Evolutionary conservation across 108 stramenopile species (phyloP), one percentile per base, ranked within the genome.

Genomic region (Cyclotella baltica): DNA sequence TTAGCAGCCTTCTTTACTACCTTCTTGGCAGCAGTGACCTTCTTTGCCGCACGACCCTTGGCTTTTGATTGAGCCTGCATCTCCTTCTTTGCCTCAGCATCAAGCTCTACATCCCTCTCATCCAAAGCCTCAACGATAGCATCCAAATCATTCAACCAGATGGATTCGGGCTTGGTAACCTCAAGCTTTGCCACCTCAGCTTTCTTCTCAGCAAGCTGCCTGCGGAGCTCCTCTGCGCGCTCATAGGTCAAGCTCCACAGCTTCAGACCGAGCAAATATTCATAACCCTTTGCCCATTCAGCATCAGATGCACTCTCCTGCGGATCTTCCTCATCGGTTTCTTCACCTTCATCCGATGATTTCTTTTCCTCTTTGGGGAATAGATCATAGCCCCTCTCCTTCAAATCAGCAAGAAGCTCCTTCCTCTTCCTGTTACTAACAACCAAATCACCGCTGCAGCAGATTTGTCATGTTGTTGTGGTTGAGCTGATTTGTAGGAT

Each of bases 211-310:
- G 65, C 89, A 46, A 94, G 91, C 73, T 98, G 84, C 36, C 57
- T 84, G 28, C 90, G 88, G 48, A 99, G 91, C 62, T 96, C 83
- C 50, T 93, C 87, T 9, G 98, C 98, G 75, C 92, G 96, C 86
- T 99, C 99, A 48, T 85, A 86, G 0, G 99, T 99, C 20, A 99
- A 86, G 46, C 80, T 91, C 98, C 98, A 98, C 57, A 99, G 85
- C 78, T 98, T 98, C 98, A 99, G 96, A 51, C 96, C 94, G 27
- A 99, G 92, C 27, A 99, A 87, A 85, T 99, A 99, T 73, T 99
- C 97, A 81, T 98, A 99, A 0, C 99, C 99, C 68, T 89, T 92
- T 19, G 94, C 89, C 33, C 98, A 87, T 37, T 87, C 83, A 46
- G 86, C 71, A 59, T 81, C 83, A 33, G 88, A 77, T n/a, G 83